Base-by-base conservation (phyloP, 495 filamentous ascomycete genomes). In the Aspergillus nidulans region DNA sequence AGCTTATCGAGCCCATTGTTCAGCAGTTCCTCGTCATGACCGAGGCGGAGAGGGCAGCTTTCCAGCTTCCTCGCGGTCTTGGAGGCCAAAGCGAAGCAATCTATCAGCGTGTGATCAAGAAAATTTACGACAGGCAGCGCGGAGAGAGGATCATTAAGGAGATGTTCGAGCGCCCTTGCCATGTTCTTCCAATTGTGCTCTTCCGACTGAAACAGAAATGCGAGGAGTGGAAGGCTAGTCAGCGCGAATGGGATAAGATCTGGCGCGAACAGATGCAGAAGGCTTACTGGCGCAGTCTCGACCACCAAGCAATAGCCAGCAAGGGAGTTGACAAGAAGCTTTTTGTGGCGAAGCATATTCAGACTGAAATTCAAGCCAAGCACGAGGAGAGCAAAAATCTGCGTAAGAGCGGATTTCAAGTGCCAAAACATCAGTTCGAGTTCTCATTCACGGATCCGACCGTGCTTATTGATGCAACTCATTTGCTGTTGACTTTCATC, bases 181-280 rank as follows among this genome's bases (percentile, higher is more conserved):
- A 83, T 19, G 91, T 96, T 7, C 79, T 97, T 4, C 92, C 95
- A 0, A 81, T 96, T 32, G 83, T 99, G 16, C 75, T 97, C 48
- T 86, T 85, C 41, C 84, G 95, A 13, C 74, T 97, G 52, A 96
- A 96, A 72, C 86, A 91, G 60, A 96, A 96, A 60, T 86, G 91
- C 36, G 94, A 97, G 67, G 91, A 96, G 63, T 99, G 95, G 95
- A 90, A 95, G 58, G 89, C 91, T 38, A 89, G 89, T 26, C 48
- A 89, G 80, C 89, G 94, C 21, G 95, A 97, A 65, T 99, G 95
- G 95, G 91, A 97, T 70, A 97, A 97, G 68, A 89, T 97, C 20
- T 99, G 95, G 95, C 90, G 91, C 52, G 85, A 86, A 52, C 94
- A 97, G 69, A 97, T 91, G 40, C 85, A 92, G 58, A 81, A 85